Evolutionary conservation across 2,329 filamentous ascomycete species (phyloP).

Genomic region (Rachicladosporium sp.): DNA sequence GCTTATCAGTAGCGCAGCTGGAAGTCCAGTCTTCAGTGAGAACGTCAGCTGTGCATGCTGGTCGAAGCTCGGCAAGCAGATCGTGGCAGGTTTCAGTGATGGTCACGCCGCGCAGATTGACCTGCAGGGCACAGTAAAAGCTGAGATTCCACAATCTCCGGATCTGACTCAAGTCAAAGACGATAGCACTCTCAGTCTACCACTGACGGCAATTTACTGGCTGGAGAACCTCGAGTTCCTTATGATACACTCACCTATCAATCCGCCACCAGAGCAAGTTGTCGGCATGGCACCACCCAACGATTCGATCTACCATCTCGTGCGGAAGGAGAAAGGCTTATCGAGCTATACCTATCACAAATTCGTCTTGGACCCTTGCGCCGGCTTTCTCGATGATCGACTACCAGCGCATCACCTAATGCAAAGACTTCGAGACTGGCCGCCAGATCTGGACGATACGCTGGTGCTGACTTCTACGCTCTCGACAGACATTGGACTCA

Average conservation of each 20-base stretch:
- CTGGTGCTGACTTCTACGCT: constrained; percentile 73
- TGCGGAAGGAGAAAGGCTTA: constrained; percentile 52
- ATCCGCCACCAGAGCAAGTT: constrained; percentile 6
- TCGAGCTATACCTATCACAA: constrained; percentile 59
- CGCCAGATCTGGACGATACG: constrained; percentile 66
- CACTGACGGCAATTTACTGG: constrained; percentile 57
- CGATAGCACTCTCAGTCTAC: constrained; percentile 9
- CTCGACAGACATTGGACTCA: constrained; percentile 63
- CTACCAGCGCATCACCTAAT: constrained; percentile 64
- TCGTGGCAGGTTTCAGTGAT: constrained; percentile 76
- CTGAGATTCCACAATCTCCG: constrained; percentile 64
- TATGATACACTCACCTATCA: constrained; percentile 57
- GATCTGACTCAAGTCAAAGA: constrained; percentile 40
- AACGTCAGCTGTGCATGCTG: constrained; percentile 77
- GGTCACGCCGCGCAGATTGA: constrained; percentile 76
- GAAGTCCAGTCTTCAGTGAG: constrained; percentile 50
- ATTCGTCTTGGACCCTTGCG: constrained; percentile 61
- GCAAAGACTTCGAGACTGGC: constrained; percentile 64
- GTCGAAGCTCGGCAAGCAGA: constrained; percentile 87
- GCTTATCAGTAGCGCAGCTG: constrained; percentile 46
- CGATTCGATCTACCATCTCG: constrained; percentile 64
- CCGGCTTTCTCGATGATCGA: constrained; percentile 43
- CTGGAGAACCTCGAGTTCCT: constrained; percentile 79
- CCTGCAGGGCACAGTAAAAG: constrained; percentile 65
- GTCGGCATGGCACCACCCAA: constrained; percentile 17